Evolutionary conservation across 2,329 filamentous ascomycete species (phyloP), one percentile per base, ranked within the genome.

Genomic region (Rutstroemia sp.): DNA sequence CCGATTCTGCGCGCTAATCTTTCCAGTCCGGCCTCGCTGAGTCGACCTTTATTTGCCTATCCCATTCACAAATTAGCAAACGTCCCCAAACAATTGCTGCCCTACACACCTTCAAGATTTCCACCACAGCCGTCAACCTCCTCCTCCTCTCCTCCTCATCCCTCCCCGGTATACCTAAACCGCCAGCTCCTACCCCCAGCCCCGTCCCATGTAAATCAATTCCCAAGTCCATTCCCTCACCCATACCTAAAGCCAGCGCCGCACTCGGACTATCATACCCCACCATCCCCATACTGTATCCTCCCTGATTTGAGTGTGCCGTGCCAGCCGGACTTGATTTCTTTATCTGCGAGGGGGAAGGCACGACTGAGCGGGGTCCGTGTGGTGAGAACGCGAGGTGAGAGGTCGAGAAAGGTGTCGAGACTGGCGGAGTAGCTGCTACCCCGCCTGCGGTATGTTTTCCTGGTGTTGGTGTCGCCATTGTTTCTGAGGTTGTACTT

Each of bases 1-100:
- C 86, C 87, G 54, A 86, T 77, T 54, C 82, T 77, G 64, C 81
- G 80, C 8, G 83, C 86, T 30, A 92, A 73, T 54, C 87, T 78
- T 68, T 88, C 83, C n/a, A 94, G 75, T 2, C 87, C 87, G 30
- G 87, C 83, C 65, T 89, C 86, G 63, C 87, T 89, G 39, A 92
- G 83, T 42, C 84, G 73, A 4, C 86, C 86, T 60, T 81, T 81
- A 63, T 70, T 69, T 12, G 60, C 62, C 62, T 72, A 60, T 67
- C 68, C 47, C 7, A 30, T 39, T 23, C 12, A 41, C 2, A 46
- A 21, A 56, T 57, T 41, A 61, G 57, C 19, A 48, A 39, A 17
- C 65, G 23, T 9, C 21, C 3, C 38, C 53, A 2, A 27, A 34
- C 38, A 19, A 9, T 34, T 17, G 1, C 6, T 23, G 2, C 4